phyloP scores from a whole-genome alignment of 73 alveolate genomes.

The Paramecium bursaria region DNA sequence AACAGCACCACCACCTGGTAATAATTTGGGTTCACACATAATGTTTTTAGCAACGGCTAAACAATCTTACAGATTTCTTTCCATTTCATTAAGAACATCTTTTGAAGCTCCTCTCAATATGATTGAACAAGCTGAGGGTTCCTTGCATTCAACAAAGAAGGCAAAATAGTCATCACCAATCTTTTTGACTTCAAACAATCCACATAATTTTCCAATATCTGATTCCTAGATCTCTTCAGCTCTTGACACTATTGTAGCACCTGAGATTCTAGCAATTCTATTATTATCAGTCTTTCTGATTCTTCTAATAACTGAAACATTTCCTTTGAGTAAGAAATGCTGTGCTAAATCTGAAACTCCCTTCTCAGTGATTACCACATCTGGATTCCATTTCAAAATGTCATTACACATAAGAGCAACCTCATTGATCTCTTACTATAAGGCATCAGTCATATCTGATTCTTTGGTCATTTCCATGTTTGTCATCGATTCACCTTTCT shows the following conservation, averaged over 20 bases:
- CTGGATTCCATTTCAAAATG: slow-evolving; percentile 94
- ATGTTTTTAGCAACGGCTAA: slow-evolving; percentile 98
- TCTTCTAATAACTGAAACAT: slow-evolving; percentile 94
- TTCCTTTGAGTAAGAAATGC: slow-evolving; percentile 75
- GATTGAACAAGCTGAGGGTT: slow-evolving; percentile 97
- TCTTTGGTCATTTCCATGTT: slow-evolving; percentile 98
- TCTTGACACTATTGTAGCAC: slow-evolving; percentile 95
- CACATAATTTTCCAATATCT: slow-evolving; percentile 95
- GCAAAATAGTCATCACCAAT: slow-evolving; percentile 98
- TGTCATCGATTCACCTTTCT: slow-evolving; percentile 99
- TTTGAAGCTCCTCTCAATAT: slow-evolving; percentile 98
- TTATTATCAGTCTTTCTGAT: slow-evolving; percentile 97
- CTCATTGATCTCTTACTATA: slow-evolving; percentile 95
- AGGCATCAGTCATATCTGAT: slow-evolving; percentile 94
- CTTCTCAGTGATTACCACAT: slow-evolving; percentile 98
- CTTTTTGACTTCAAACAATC: slow-evolving; percentile 91
- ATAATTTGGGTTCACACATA: slow-evolving; percentile 95
- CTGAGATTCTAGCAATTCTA: slow-evolving; percentile 92
- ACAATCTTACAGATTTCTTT: slow-evolving; percentile 95
- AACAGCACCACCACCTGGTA: slow-evolving; percentile 99
- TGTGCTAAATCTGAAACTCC: slow-evolving; percentile 93
- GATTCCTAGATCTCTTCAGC: slow-evolving; percentile 94
- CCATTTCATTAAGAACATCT: slow-evolving; percentile 97
- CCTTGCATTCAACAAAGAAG: slow-evolving; percentile 90
- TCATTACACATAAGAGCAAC: slow-evolving; percentile 94